Evolutionary conservation across 1,139 yeast genomes (phyloP).

Genomic region (Sugiyamaella castrensis): DNA sequence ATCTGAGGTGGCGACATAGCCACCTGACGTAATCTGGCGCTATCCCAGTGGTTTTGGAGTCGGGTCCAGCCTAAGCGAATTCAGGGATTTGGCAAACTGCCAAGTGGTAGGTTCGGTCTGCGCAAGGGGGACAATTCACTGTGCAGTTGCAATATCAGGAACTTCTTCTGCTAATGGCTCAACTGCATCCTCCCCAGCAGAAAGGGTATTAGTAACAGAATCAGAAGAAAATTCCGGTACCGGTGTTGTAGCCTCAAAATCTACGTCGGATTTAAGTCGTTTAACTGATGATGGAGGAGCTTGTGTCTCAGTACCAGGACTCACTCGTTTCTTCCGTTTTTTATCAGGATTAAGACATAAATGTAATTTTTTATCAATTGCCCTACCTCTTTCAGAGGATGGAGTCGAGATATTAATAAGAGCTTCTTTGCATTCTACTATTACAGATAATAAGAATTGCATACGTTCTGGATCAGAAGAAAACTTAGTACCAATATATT

Average conservation of each 20-base stretch:
- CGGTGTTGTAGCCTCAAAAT: constrained; percentile 8
- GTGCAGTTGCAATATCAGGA: constrained; percentile 4
- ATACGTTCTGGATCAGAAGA: constrained; percentile 24
- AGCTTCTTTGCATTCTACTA: constrained; percentile 27
- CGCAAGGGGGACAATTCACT: neutral
- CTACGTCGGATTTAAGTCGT: constrained; percentile 11
- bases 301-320: constrained; percentile 7
- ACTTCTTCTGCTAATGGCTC: constrained; percentile 10
- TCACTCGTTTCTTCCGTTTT: constrained; percentile 15
- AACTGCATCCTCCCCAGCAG: neutral
- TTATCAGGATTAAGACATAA: constrained; percentile 30
- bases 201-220: no score
- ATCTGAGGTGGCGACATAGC: no score
- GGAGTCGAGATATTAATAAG: constrained; percentile 21
- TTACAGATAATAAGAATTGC: constrained; percentile 21
- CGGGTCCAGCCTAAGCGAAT: neutral
- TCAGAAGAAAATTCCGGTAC: neutral
- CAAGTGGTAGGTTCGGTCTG: neutral
- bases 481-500: constrained; percentile 63
- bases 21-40: no score
- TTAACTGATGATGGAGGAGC: constrained; percentile 10
- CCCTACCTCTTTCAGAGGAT: constrained; percentile 31
- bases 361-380: constrained; percentile 37
- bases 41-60: no score
- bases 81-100: neutral